These are phyloP conservation scores for Penicillium sp. DNA, from an alignment of 2,329 filamentous ascomycete genomes.

Conservation along the genomic window DNA sequence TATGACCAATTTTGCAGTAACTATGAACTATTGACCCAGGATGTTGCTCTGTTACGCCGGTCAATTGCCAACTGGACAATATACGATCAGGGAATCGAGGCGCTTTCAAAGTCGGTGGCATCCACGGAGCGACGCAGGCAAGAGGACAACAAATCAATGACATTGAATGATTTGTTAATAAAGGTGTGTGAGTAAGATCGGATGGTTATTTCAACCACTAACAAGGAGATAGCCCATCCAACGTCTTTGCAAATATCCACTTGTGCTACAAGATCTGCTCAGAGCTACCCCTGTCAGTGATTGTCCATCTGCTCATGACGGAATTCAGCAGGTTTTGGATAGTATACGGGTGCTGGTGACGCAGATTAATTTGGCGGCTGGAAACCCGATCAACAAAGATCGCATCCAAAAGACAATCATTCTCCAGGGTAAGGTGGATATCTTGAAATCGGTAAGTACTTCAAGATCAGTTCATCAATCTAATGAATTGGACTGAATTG, in stretches of 20 bases:
- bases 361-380: conserved; percentile 80
- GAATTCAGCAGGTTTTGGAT: conserved; percentile 70
- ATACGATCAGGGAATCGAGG: conserved; percentile 83
- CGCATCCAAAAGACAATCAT: conserved; percentile 79
- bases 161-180: conserved; percentile 81
- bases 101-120: conserved; percentile 70
- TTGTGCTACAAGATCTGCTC: conserved; percentile 80
- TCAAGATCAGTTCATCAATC: too few relatives aligned
- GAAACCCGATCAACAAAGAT: conserved; percentile 67
- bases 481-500: not conserved
- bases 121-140: conserved; percentile 65
- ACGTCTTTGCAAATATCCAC: conserved; percentile 83
- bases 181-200: conserved; percentile 58
- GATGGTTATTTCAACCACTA: conserved; percentile 9
- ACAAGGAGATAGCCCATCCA: conserved; percentile 72
- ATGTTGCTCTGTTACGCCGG: conserved; percentile 67
- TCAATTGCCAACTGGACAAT: conserved; percentile 70
- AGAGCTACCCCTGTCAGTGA: conserved; percentile 81
- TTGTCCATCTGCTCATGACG: conserved; percentile 77
- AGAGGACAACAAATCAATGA: conserved; percentile 70
- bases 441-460: conserved; percentile 64
- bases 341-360: conserved; percentile 71
- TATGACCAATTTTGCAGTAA: conserved; percentile 93
- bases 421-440: conserved; percentile 75
- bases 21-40: conserved; percentile 80